A percentile compares a stretch with the other conserved stretches of the same genome.
phyloP scores from a whole-genome alignment of 257 asterid genomes.

The Nemophila menziesii region DNA sequence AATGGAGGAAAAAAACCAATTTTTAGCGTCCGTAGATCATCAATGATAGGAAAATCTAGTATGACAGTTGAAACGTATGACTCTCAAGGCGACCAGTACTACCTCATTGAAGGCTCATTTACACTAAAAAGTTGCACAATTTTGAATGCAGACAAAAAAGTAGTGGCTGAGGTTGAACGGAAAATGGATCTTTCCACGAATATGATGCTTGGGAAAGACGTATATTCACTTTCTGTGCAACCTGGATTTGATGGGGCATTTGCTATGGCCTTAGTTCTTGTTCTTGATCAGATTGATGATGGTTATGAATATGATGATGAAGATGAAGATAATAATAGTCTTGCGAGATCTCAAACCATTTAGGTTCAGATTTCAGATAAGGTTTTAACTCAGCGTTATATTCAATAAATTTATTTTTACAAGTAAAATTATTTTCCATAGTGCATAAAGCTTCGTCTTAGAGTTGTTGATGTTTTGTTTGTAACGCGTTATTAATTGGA shows the following conservation, averaged over 20 bases:
- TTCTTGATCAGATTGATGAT: constrained; percentile 43
- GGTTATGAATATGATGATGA: constrained; percentile 18
- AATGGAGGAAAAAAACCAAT: constrained; percentile 40
- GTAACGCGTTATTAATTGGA: too few species aligned
- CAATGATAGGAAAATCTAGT: constrained; percentile 49
- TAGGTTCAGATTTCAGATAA: too few species aligned
- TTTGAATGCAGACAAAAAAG: constrained; percentile 25
- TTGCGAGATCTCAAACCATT: too few species aligned
- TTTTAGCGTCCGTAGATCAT: constrained; percentile 60
- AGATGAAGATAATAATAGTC: not conserved
- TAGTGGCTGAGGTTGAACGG: constrained; percentile 51
- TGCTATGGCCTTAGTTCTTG: constrained; percentile 54
- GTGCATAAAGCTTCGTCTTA: too few species aligned
- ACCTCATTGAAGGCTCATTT: constrained; percentile 54
- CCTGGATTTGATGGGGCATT: constrained; percentile 56
- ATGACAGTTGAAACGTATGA: constrained; percentile 44
- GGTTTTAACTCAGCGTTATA: too few species aligned
- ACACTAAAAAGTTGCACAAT: constrained; percentile 43
- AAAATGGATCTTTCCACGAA: constrained; percentile 44
- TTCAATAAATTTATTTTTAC: too few species aligned
- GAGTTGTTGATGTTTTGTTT: too few species aligned
- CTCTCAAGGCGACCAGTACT: constrained; percentile 36
- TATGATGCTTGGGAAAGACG: constrained; percentile 55
- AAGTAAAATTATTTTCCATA: too few species aligned
- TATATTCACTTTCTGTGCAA: constrained; percentile 24